These are phyloP conservation scores for Plantago ovata DNA, from an alignment of 257 asterid genomes.

Conservation along the genomic window DNA sequence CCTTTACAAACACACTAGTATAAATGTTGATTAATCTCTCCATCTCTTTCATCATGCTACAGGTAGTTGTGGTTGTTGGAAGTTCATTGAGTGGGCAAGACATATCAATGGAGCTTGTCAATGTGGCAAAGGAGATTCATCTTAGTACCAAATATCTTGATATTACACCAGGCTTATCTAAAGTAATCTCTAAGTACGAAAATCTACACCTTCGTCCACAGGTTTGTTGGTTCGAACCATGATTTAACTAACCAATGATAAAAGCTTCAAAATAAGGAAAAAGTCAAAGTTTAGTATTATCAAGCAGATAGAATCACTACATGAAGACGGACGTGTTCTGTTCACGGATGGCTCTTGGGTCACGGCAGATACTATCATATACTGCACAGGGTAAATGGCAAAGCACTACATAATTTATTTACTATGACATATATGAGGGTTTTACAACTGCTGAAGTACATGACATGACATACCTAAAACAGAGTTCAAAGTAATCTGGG, in stretches of 20 bases:
- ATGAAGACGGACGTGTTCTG: constrained; percentile 67
- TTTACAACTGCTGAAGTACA: too few species aligned
- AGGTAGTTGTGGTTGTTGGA: constrained; percentile 92
- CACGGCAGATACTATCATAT: constrained; percentile 71
- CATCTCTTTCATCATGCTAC: constrained; percentile 4
- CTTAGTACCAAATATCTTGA: constrained; percentile 48
- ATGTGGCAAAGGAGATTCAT: constrained; percentile 70
- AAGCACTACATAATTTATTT: not conserved
- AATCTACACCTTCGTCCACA: constrained; percentile 57
- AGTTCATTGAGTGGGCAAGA: constrained; percentile 84
- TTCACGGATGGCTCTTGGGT: constrained; percentile 57
- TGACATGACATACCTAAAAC: too few species aligned
- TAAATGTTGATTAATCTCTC: not conserved
- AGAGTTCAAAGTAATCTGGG: too few species aligned
- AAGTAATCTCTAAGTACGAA: constrained; percentile 56
- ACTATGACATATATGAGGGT: not conserved
- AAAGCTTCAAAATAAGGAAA: not conserved
- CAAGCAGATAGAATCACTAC: constrained; percentile 68
- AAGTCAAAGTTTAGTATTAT: not conserved
- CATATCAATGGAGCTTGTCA: constrained; percentile 75
- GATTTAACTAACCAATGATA: not conserved
- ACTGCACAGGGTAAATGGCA: constrained; percentile 75
- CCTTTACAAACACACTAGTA: constrained; percentile 21
- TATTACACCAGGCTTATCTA: constrained; percentile 61
- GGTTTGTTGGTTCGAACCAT: constrained; percentile 31